Conservation (phyloP, 2,329 filamentous ascomycete species). For the Monilinia fructicola region DNA sequence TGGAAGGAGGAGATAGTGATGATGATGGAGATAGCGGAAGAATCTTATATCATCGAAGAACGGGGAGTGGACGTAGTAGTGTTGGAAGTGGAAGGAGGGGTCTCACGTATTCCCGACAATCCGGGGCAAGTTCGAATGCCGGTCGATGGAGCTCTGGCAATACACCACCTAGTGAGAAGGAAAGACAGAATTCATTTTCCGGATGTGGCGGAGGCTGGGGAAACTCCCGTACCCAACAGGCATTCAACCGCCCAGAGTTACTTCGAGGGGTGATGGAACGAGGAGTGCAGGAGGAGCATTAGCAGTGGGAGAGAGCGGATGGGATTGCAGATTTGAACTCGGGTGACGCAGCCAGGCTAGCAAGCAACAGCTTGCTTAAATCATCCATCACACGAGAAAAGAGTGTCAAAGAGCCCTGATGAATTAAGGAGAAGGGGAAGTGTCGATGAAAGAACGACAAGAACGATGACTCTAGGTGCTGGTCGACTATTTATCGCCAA, state of each 20-base stretch:
- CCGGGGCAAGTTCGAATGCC: constrained; percentile 37
- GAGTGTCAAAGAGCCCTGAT: constrained; percentile 66
- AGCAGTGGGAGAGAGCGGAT: constrained; percentile 56
- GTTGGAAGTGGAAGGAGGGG: constrained; percentile 42
- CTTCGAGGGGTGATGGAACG: constrained; percentile 35
- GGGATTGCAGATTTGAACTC: constrained; percentile 53
- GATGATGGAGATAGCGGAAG: constrained; percentile 59
- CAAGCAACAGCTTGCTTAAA: constrained; percentile 58
- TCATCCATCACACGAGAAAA: constrained; percentile 62
- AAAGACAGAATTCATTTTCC: constrained; percentile 34
- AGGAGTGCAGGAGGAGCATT: constrained; percentile 37
- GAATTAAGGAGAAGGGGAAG: constrained; percentile 76
- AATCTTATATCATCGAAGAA: constrained; percentile 62
- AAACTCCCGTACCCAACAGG: constrained; percentile 34
- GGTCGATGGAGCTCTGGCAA: constrained; percentile 46
- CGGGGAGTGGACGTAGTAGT: constrained; percentile 72
- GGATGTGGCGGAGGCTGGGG: constrained; percentile 33
- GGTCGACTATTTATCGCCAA: constrained; percentile 83
- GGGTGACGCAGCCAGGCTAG: constrained; percentile 50
- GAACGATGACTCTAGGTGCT: constrained; percentile 63
- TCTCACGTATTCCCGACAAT: constrained; percentile 44
- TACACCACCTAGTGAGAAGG: constrained; percentile 45
- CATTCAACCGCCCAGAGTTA: constrained; percentile 32
- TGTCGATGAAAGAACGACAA: constrained; percentile 74
- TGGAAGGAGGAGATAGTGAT: constrained; percentile 83